These are phyloP conservation scores for Rhytidhysteron rufulum DNA, from an alignment of 2,329 filamentous ascomycete species.

Conservation along the genomic window DNA sequence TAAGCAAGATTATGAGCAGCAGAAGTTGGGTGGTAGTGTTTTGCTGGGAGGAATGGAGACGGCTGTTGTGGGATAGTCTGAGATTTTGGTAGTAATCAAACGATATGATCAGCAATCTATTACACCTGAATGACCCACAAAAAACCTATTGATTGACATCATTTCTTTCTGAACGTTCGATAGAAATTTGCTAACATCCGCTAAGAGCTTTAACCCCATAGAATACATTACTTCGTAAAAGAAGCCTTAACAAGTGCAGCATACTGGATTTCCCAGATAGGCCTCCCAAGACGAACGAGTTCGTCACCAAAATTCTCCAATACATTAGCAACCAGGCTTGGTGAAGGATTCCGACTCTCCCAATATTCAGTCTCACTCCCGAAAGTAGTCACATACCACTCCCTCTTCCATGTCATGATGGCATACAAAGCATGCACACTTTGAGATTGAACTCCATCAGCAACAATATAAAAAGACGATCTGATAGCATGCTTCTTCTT, in stretches of 20 bases:
- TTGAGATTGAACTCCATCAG: conserved; percentile 2
- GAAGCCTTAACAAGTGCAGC: background rate
- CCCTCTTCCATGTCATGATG: background rate
- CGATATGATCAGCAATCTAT: too few relatives aligned
- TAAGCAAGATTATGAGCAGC: too few relatives aligned
- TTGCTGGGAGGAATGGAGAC: too few relatives aligned
- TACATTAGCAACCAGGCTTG: background rate
- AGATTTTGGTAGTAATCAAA: too few relatives aligned
- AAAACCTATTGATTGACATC: too few relatives aligned
- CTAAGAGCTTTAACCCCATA: too few relatives aligned
- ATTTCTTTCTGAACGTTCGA: too few relatives aligned
- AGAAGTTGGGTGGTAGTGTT: too few relatives aligned
- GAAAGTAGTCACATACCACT: background rate
- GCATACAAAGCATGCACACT: background rate
- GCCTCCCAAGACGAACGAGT: background rate
- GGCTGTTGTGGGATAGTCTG: too few relatives aligned
- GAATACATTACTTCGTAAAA: too few relatives aligned
- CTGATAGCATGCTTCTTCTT: conserved; percentile 8
- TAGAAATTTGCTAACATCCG: too few relatives aligned
- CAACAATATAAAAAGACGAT: conserved; percentile 19
- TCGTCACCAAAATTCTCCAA: background rate
- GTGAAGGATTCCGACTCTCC: background rate
- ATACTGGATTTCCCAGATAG: background rate
- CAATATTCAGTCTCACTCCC: background rate
- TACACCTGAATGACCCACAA: too few relatives aligned